A percentile compares a stretch with the other conserved stretches of the same genome.
Evolutionary conservation across 139 green algal species (phyloP).

Genomic region (Ulvella scutata): DNA sequence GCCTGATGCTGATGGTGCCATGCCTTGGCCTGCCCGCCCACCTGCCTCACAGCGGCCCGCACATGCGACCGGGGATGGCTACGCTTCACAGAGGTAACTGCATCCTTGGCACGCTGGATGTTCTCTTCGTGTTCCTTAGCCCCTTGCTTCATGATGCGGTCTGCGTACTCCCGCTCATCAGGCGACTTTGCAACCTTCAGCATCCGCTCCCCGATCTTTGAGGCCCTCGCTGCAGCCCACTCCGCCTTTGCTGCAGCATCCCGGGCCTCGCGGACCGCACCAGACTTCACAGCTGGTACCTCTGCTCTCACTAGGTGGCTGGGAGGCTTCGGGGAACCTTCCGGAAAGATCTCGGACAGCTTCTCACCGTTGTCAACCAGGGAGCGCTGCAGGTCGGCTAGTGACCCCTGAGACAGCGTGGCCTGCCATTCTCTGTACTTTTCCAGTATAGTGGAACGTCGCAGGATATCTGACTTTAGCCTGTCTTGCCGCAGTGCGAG

Average conservation of each 20-base stretch:
- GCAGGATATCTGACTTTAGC: too few relatives aligned
- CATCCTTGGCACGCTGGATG: too few relatives aligned
- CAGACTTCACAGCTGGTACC: background rate
- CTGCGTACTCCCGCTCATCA: background rate
- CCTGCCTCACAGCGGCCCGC: background rate
- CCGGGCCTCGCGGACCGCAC: background rate
- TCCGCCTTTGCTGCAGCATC: background rate
- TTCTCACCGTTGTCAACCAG: too few relatives aligned
- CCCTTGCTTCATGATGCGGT: background rate
- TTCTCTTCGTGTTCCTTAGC: too few relatives aligned
- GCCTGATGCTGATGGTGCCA: background rate
- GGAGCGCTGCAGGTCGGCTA: too few relatives aligned
- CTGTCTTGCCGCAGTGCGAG: too few relatives aligned
- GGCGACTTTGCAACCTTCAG: background rate
- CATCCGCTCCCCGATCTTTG: background rate
- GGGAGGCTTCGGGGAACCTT: background rate
- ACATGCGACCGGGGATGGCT: too few relatives aligned
- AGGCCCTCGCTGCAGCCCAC: background rate
- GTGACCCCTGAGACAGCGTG: too few relatives aligned
- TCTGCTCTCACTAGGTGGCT: background rate
- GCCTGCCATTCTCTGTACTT: too few relatives aligned
- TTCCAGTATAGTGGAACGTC: too few relatives aligned
- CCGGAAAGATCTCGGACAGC: background rate
- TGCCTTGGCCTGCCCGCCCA: background rate
- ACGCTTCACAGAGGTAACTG: too few relatives aligned